phyloP scores from a whole-genome alignment of 306 rosid species.

The Cicer judaicum region DNA sequence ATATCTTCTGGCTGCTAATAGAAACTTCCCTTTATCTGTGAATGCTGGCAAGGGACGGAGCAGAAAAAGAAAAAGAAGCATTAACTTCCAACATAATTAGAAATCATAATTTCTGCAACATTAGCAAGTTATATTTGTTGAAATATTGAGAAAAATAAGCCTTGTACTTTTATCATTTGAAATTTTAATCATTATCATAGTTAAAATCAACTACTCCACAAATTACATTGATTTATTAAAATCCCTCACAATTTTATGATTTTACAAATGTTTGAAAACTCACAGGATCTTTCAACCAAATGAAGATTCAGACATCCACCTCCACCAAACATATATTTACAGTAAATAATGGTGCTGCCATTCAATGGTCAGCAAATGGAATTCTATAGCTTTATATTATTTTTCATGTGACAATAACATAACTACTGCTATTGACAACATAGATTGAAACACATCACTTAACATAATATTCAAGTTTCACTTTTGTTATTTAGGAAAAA shows the following conservation, averaged over 20 bases:
- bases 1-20: conserved; percentile 90
- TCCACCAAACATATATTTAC: background rate
- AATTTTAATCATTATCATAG: background rate
- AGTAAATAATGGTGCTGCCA: background rate
- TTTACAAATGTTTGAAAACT: conserved; percentile 20
- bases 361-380: background rate
- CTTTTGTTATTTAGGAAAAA: background rate
- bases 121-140: conserved; percentile 12
- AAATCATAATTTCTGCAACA: conserved; percentile 16
- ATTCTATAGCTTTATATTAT: background rate
- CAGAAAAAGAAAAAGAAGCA: conserved; percentile 19
- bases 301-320: conserved; percentile 25
- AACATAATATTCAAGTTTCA: background rate
- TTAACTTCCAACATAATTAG: conserved; percentile 32
- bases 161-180: conserved; percentile 14
- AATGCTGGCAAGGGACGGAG: conserved; percentile 63
- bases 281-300: background rate
- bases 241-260: background rate
- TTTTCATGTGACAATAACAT: conserved; percentile 23
- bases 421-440: background rate
- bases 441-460: background rate
- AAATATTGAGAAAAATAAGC: conserved; percentile 21
- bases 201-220: conserved; percentile 10
- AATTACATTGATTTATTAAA: conserved; percentile 2
- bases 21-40: conserved; percentile 90